Conservation (phyloP, 805 yeast genomes). For the Kodamaea neixiangensis region DNA sequence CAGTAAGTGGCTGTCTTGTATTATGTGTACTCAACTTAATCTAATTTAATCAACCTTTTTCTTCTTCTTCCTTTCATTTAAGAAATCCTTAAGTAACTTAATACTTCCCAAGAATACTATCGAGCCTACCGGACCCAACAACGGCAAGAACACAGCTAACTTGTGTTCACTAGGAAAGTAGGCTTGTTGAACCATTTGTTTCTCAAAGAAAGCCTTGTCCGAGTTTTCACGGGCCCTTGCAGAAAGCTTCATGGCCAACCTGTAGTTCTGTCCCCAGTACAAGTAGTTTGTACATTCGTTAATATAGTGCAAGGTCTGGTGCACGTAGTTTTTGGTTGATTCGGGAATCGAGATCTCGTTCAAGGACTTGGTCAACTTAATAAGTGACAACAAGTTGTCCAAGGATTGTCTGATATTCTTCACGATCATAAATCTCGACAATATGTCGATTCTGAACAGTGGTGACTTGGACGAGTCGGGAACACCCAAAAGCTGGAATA, state of each 20-base stretch:
- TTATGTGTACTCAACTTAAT: too few relatives aligned
- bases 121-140: constrained; percentile 80
- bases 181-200: constrained; percentile 92
- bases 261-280: constrained; percentile 7
- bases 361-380: constrained; percentile 66
- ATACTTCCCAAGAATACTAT: constrained; percentile 57
- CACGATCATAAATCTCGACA: constrained; percentile 58
- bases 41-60: constrained; percentile 3
- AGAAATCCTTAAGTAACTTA: constrained; percentile 44
- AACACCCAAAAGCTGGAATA: constrained; percentile 72
- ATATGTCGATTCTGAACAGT: constrained; percentile 61
- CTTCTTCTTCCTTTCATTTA: constrained; percentile 25
- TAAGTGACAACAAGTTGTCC: constrained; percentile 71
- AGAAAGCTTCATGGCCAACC: constrained; percentile 39
- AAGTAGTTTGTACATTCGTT: background rate
- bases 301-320: constrained; percentile 47
- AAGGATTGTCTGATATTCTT: constrained; percentile 63
- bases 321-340: constrained; percentile 61
- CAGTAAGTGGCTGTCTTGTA: too few relatives aligned
- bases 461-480: constrained; percentile 61
- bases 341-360: constrained; percentile 83
- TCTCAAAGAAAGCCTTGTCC: constrained; percentile 83
- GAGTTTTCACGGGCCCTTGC: constrained; percentile 63
- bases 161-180: constrained; percentile 96
- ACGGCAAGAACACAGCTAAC: constrained; percentile 88